Percentiles rank a stretch among this genome's conserved stretches.
These are phyloP conservation scores for Calonectria pteridis DNA, from an alignment of 2,329 filamentous ascomycete genomes.

Conservation along the genomic window DNA sequence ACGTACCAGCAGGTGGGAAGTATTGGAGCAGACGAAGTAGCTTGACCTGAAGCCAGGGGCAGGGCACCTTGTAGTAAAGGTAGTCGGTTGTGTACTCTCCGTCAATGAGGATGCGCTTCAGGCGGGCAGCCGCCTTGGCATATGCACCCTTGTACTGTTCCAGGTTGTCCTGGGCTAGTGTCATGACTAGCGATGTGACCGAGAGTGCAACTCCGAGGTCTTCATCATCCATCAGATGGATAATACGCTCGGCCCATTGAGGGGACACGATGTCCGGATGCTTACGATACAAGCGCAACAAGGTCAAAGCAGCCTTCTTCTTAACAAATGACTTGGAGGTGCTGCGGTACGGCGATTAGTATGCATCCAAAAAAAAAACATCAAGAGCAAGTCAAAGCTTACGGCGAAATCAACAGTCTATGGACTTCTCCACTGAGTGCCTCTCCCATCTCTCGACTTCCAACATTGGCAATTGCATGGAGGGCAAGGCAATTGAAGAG, in stretches of 20 bases:
- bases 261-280: slow-evolving; percentile 93
- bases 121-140: slow-evolving; percentile 87
- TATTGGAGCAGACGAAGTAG: slow-evolving; percentile 92
- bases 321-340: slow-evolving; percentile 97
- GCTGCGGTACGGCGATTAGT: slow-evolving; percentile 37
- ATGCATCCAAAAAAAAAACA: not conserved
- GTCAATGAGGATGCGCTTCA: slow-evolving; percentile 93
- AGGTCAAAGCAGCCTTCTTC: slow-evolving; percentile 96
- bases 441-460: slow-evolving; percentile 96
- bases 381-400: slow-evolving; percentile 53
- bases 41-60: slow-evolving; percentile 98
- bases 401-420: slow-evolving; percentile 93
- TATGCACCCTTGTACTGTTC: slow-evolving; percentile 96
- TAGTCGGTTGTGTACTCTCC: slow-evolving; percentile 92
- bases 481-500: slow-evolving; percentile 96
- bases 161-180: slow-evolving; percentile 91
- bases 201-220: slow-evolving; percentile 96
- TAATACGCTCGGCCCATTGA: slow-evolving; percentile 97
- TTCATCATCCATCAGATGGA: slow-evolving; percentile 97
- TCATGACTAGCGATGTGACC: slow-evolving; percentile 95
- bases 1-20: slow-evolving; percentile 89
- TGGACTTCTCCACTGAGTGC: slow-evolving; percentile 93
- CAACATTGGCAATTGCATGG: slow-evolving; percentile 98
- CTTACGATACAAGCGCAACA: slow-evolving; percentile 94
- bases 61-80: slow-evolving; percentile 99